Evolutionary conservation across 192 early-diverging fungal species (phyloP), one percentile per base, ranked within the genome.

Genomic region (Gamsiella multidivaricata): DNA sequence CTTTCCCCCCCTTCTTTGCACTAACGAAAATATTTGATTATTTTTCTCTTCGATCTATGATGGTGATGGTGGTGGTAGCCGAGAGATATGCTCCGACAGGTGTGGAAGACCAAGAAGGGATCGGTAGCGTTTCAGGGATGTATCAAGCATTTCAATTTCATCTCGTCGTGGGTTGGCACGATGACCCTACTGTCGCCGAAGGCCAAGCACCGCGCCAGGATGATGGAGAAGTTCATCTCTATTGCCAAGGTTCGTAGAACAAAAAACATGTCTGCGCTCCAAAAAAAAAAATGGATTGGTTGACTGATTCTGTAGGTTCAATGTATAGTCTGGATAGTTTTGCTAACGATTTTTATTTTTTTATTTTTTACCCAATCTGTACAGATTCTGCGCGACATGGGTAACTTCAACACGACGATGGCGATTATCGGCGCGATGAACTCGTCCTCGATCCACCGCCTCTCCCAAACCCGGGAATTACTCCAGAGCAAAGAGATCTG

Each of bases 361-460:
- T 47, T 41, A 1, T 36, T 9, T 43, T 17, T 39, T 69, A n/a
- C n/a, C n/a, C n/a, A n/a, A n/a, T n/a, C n/a, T n/a, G n/a, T n/a
- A n/a, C n/a, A 91, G 88, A 75, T 86, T 22, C 71, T 92, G 6
- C 80, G 89, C 20, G 81, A 86, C 36, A 73, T 78, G 59, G 90
- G 91, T 55, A 94, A 94, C 54, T 94, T 85, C 70, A 94, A 93
- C 66, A 89, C 90, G 3, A 80, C 90, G 17, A 92, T 93, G 91
- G 90, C 92, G 2, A 82, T 94, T n/a, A 63, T 94, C 10, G 88
- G 85, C 1, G 93, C 89, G 17, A 82, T 94, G 55, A 92, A 88
- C 42, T 85, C 81, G 52, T 84, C 87, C 0, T 79, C 93, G 0
- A 82, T 94, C 54, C 61, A 85, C 33, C 81, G 93, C 14, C 63